A percentile compares a stretch with the other conserved stretches of the same genome.
Evolutionary conservation across 2,329 filamentous ascomycete genomes (phyloP).

Genomic region (Fusarium denticulatum): DNA sequence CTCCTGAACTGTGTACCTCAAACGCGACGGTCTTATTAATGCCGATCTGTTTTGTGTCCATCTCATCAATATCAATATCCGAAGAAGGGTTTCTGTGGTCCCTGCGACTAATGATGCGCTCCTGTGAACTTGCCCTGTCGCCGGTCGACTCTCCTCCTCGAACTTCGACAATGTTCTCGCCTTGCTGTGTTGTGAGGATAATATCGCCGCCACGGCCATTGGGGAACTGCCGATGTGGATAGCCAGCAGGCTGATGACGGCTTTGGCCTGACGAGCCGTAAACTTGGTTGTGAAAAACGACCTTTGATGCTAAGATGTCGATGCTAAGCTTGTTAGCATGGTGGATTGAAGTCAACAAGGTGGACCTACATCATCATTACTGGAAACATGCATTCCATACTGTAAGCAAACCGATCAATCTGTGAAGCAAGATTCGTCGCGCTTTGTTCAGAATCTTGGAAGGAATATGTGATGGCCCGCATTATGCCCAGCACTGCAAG

Average conservation of each 20-base stretch:
- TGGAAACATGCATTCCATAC: conserved; percentile 55
- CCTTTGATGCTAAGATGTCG: conserved; percentile 49
- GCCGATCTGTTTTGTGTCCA: conserved; percentile 34
- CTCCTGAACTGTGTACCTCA: conserved; percentile 27
- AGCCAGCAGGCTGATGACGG: conserved; percentile 7
- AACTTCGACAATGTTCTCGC: conserved; percentile 39
- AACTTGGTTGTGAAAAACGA: conserved; percentile 42
- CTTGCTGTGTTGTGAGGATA: conserved; percentile 31
- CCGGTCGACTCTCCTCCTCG: conserved; percentile 17
- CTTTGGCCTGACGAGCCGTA: conserved; percentile 37
- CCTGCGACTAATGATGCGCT: conserved; percentile 34
- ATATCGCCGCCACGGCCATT: conserved; percentile 17
- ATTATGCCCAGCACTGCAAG: conserved; percentile 52
- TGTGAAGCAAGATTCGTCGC: conserved; percentile 51
- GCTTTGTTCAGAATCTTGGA: conserved; percentile 50
- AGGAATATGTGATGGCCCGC: conserved; percentile 54
- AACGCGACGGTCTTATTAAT: conserved; percentile 40
- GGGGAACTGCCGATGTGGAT: conserved; percentile 23
- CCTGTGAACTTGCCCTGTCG: conserved; percentile 35
- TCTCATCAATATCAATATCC: conserved; percentile 39
- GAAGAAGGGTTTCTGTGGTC: conserved; percentile 30
- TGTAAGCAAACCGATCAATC: conserved; percentile 54
- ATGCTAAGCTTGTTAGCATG: conserved; percentile 37
- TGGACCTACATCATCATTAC: conserved; percentile 52
- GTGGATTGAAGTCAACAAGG: accelerated